Evolutionary conservation across 345 rosid species (phyloP), one percentile per base, ranked within the genome.

Genomic region (Diplotaxis tenuifolia): DNA sequence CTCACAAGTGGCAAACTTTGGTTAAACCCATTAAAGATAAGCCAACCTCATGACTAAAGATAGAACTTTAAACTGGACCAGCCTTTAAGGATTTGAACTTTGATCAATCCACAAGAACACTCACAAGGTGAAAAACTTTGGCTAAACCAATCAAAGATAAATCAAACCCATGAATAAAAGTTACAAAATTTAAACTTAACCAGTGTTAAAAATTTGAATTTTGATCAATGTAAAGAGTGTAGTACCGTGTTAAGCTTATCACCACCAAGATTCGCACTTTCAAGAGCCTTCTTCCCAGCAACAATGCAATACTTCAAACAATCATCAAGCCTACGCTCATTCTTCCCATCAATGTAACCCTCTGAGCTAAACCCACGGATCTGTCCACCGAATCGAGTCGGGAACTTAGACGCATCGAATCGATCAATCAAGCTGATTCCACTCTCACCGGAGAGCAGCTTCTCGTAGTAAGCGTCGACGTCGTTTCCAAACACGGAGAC

Each of bases 241-340:
- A 47, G 72, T 49, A 90, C 97, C 97, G 86, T 84, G 65, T 84
- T 70, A 29, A 80, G 85, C 74, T 75, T 80, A 77, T 90, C 96
- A 47, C 90, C 91, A 8, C 92, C 98, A 73, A 92, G 97, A 82
- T 83, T 88, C 12, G 99, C 96, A 82, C 86, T 72, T 68, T 90
- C 98, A 19, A 96, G 85, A 9, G 99, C 98, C 78, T 90, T 92
- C 84, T 90, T 96, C 2, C 93, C 98, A 0, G 98, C 99, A 28
- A 96, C 99, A 86, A 96, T 86, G 90, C 98, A 85, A 80, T 96
- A 96, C 83, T 97, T 84, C 88, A 92, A 85, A 80, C 94, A 90
- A 85, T 96, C 96, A 67, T 96, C 99, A 53, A 92, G 94, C 54
- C 99, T 67, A 78, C 99, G 77, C 75, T 96, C 98, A 62, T 92